Percentiles rank a stretch among this genome's conserved stretches.
These are phyloP conservation scores for Parachaetomium inaequale DNA, from an alignment of 495 filamentous ascomycete species.

Conservation along the genomic window DNA sequence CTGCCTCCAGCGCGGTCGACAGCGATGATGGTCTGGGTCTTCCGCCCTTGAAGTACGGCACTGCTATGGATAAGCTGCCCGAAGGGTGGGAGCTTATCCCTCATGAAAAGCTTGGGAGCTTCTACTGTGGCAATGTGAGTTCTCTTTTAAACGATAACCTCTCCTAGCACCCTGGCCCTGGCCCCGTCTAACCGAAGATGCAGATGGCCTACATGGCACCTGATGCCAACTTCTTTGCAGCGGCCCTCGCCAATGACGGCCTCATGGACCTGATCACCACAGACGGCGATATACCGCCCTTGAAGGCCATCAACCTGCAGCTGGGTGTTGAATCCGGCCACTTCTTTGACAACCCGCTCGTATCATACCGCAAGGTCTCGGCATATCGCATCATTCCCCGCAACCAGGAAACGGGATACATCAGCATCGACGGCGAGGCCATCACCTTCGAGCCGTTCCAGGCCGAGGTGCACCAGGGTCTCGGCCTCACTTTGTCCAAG, in stretches of 20 bases:
- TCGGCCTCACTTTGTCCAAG: conserved; percentile 81
- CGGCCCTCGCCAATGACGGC: conserved; percentile 79
- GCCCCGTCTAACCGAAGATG: neutral
- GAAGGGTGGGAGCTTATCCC: conserved; percentile 68
- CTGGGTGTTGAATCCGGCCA: conserved; percentile 63
- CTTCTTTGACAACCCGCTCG: conserved; percentile 74
- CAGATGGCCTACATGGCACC: conserved; percentile 88
- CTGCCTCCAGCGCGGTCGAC: conserved; percentile 3
- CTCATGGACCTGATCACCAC: conserved; percentile 80
- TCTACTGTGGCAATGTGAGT: conserved; percentile 82
- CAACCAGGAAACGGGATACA: conserved; percentile 61
- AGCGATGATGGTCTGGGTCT: conserved; percentile 43
- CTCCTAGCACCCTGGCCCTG: neutral
- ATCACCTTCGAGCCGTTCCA: conserved; percentile 86
- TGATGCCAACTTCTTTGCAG: conserved; percentile 83
- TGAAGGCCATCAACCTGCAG: conserved; percentile 62
- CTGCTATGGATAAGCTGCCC: conserved; percentile 70
- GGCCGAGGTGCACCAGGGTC: conserved; percentile 77
- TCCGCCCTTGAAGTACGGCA: conserved; percentile 74
- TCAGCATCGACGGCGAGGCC: conserved; percentile 90
- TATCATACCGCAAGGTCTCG: conserved; percentile 74
- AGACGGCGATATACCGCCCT: conserved; percentile 65
- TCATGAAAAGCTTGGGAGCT: conserved; percentile 77
- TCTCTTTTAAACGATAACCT: neutral
- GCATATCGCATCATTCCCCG: conserved; percentile 82